Evolutionary conservation across 306 rosid genomes (phyloP), one percentile per base, ranked within the genome.

Genomic region (Pyrus bretschneideri): DNA sequence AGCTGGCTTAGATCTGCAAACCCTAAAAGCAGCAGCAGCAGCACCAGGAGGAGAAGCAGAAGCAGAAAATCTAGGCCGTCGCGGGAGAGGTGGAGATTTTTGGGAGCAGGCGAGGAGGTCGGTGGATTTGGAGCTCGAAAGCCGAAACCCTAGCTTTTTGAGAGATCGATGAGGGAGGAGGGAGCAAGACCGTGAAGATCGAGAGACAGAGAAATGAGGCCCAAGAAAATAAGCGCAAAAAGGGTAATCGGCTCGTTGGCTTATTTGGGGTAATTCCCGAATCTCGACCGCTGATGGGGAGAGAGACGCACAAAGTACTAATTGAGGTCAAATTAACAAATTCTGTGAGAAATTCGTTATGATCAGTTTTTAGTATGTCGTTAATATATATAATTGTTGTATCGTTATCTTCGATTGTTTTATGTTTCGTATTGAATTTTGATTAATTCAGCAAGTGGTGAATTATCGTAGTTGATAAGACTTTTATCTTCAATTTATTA

Each of bases 61-160:
- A 44, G 68, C 57, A 66, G 57, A 21, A 33, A 81, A 78, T 84
- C 85, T 82, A 79, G 84, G 85, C 57, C 40, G 25, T 46, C 69
- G 44, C 6, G 67, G 79, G 62, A 30, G 65, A 63, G 83, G 70
- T 79, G 67, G 63, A 76, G 80, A 81, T 67, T 76, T 70, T 49
- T 18, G 73, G 59, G 69, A 51, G 75, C 52, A 51, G 55, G n/a
- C 15, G 76, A 73, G 29, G 42, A 65, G 67, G 57, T 69, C 46
- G 71, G 30, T 58, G 73, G 67, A 74, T 67, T 12, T 68, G 63
- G 76, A 85, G 83, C 77, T 63, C 76, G 85, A 86, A 89, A 88
- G 83, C 35, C 79, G 85, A 88, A 94, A 89, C 98, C 99, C 99
- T 96, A 96, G 82, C 81, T 87, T 88, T 89, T 87, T 44, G 72